Evolutionary conservation across 2,329 filamentous ascomycete genomes (phyloP).

Genomic region (Alternaria tenuissima): DNA sequence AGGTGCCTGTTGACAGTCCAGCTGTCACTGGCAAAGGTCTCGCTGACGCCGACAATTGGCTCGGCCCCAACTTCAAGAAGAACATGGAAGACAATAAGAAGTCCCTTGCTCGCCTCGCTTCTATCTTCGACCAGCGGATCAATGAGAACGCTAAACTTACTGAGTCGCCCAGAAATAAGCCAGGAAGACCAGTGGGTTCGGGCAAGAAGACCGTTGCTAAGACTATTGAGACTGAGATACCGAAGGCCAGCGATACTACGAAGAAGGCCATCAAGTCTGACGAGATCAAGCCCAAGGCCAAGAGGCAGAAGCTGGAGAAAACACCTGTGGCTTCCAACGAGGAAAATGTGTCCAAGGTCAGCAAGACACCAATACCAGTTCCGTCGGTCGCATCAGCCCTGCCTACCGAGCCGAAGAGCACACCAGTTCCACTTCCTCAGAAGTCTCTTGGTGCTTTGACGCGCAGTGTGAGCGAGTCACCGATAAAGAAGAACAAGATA

Average conservation of each 20-base stretch:
- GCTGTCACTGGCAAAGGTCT: background rate
- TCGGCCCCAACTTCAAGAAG: conserved; percentile 17
- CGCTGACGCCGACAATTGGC: background rate
- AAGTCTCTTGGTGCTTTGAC: background rate
- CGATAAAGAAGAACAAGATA: background rate
- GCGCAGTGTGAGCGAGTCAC: background rate
- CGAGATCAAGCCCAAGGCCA: conserved; percentile 2
- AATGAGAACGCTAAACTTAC: background rate
- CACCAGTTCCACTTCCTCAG: conserved; percentile 9
- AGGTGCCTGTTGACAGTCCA: background rate
- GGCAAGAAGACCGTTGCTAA: conserved; percentile 5
- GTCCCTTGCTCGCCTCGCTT: conserved; percentile 15
- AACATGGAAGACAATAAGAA: conserved; percentile 13
- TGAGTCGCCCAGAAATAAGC: conserved; percentile 8
- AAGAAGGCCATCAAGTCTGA: background rate
- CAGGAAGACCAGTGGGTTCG: background rate
- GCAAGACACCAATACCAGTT: background rate
- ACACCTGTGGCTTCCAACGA: background rate
- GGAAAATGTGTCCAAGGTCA: background rate
- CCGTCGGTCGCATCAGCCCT: background rate
- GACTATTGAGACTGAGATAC: background rate
- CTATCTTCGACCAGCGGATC: conserved; percentile 10
- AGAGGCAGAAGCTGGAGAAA: conserved; percentile 5
- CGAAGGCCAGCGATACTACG: background rate
- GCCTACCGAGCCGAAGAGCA: conserved; percentile 7